Conservation (phyloP, 129 eudicot species). For the Pulicaria dysenterica region DNA sequence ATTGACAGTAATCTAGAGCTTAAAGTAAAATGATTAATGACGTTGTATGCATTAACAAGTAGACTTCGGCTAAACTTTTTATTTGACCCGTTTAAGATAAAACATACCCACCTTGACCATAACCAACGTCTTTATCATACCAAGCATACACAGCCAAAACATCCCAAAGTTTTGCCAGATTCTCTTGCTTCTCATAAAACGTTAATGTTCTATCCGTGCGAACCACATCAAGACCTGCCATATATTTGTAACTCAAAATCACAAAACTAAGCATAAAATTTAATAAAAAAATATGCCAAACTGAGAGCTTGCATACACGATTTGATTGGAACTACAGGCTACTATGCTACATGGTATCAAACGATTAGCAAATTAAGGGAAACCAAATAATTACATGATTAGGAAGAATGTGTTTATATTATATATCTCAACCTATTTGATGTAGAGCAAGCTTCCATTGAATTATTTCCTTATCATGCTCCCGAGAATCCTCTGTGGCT, state of each 20-base stretch:
- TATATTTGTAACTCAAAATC: conserved; percentile 26
- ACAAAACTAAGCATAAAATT: conserved; percentile 8
- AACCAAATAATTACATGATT: conserved; percentile 32
- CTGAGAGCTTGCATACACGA: neutral
- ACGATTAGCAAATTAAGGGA: conserved; percentile 13
- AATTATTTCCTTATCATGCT: conserved; percentile 67
- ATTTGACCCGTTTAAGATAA: neutral
- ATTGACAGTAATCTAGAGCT: neutral
- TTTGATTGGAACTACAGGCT: conserved; percentile 14
- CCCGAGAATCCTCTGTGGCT: conserved; percentile 23
- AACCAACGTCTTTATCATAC: conserved; percentile 91
- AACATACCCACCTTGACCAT: conserved; percentile 80
- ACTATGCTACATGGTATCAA: neutral
- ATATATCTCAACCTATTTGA: conserved; percentile 84
- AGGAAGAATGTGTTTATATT: conserved; percentile 22
- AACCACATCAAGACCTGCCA: conserved; percentile 91
- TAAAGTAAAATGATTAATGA: neutral
- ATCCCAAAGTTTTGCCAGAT: conserved; percentile 96
- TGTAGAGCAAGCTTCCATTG: conserved; percentile 96
- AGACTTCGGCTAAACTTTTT: neutral
- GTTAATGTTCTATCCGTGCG: conserved; percentile 89
- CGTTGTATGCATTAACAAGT: neutral
- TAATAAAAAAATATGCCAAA: neutral
- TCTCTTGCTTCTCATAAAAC: conserved; percentile 86
- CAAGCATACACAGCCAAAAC: conserved; percentile 90